A percentile compares a stretch with the other conserved stretches of the same genome.
phyloP scores from a whole-genome alignment of 805 yeast genomes.

The Wickerhamomyces strasburgensis region DNA sequence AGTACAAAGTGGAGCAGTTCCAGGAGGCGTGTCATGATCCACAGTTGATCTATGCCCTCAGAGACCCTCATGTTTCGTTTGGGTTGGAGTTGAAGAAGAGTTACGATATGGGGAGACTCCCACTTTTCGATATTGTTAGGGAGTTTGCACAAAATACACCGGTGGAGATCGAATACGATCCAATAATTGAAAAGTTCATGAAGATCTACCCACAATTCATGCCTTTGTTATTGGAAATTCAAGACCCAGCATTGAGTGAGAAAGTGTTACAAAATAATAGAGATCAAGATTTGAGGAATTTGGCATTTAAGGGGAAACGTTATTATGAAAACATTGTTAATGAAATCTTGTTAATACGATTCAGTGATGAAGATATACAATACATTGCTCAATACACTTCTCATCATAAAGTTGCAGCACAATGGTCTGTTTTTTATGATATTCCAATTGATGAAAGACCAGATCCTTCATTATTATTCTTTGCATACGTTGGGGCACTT shows the following conservation, averaged over 20 bases:
- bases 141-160: constrained; percentile 1
- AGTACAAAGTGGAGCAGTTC: constrained; percentile 2
- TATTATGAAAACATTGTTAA: constrained; percentile 2
- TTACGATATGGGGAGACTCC: constrained; percentile 6
- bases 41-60: background rate
- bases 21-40: constrained; percentile 1
- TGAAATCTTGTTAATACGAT: constrained; percentile 1
- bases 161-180: background rate
- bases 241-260: constrained; percentile 1
- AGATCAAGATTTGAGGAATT: background rate
- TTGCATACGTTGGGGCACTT: constrained; percentile 5
- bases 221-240: constrained; percentile 2
- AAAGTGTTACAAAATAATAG: background rate
- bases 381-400: background rate
- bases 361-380: constrained; percentile 1
- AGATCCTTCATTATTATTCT: constrained; percentile 2
- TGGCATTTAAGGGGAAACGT: constrained; percentile 1
- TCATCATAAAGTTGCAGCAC: background rate
- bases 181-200: background rate
- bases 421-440: constrained; percentile 2
- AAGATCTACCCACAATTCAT: constrained; percentile 1
- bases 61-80: constrained; percentile 2
- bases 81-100: constrained; percentile 8
- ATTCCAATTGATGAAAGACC: background rate
- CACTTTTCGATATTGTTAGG: constrained; percentile 3